Percentiles rank a stretch among this genome's conserved stretches.
phyloP scores from a whole-genome alignment of 2,329 filamentous ascomycete genomes.

The Fusarium globosum region DNA sequence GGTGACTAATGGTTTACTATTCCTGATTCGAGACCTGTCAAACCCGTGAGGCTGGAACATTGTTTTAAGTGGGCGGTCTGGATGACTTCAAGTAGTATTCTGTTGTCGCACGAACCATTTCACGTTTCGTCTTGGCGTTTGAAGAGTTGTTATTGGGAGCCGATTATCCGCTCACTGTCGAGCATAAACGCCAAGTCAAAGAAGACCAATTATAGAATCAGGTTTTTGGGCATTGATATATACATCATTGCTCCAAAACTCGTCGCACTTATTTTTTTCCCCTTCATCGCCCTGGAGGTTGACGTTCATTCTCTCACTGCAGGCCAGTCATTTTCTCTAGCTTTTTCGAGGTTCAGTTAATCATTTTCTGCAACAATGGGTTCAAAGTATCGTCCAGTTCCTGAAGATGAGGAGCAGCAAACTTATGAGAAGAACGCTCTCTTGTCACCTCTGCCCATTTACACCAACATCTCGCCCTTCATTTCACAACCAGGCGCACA shows the following conservation, averaged over 20 bases:
- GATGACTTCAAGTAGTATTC: not conserved
- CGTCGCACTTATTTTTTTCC: not conserved
- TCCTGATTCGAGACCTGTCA: not conserved
- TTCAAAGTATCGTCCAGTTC: constrained; percentile 13
- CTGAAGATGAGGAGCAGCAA: constrained; percentile 23
- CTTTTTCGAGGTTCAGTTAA: not conserved
- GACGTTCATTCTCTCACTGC: not conserved
- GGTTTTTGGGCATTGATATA: not conserved
- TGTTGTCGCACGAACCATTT: constrained; percentile 1
- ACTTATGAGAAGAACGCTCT: constrained; percentile 25
- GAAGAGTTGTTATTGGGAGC: not conserved
- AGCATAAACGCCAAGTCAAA: not conserved
- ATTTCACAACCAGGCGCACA: not conserved
- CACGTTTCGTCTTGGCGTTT: constrained; percentile 31
- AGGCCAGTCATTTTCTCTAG: not conserved
- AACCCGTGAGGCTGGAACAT: not conserved
- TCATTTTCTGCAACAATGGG: not conserved
- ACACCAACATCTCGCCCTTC: not conserved
- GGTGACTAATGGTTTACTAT: not conserved
- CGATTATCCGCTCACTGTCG: constrained; percentile 5
- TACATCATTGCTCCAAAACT: not conserved
- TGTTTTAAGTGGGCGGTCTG: not conserved
- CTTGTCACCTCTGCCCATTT: not conserved
- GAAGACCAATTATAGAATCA: not conserved
- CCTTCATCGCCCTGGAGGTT: not conserved